Base-by-base conservation (phyloP, 2,329 filamentous ascomycete genomes). In the Dactylellina sp. region DNA sequence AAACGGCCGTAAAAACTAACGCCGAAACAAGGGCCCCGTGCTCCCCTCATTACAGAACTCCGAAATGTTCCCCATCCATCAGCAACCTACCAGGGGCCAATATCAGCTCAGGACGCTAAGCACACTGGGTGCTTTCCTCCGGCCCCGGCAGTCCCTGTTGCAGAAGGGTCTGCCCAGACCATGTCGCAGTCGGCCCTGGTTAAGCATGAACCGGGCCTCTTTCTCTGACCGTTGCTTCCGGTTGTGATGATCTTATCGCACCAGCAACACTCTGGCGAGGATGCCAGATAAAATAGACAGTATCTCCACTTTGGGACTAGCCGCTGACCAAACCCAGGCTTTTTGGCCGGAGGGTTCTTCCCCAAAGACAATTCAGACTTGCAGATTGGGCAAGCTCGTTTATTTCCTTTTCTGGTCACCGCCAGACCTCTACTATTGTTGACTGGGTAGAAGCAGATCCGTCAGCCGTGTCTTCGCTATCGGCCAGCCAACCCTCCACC, bases 371-470 rank as follows among this genome's bases (percentile, higher is more conserved):
- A 20, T 52, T 61, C 52, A 71, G 44, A 40, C 49, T 22, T 72
- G 68, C 68, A 68, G 42, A 37, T 22, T 55, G 37, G 68, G 46
- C 5, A 55, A 24, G 20, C 40, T 42, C 2, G n/a, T 44, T n/a
- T 22, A 55, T 60, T 72, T 52, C 68, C 68, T 39, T 46, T 64
- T 72, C 40, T 72, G 68, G 68, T 72, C 68, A 72, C 68, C 68
- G 68, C 68, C 60, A 46, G 46, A 16, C 14, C 52, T 65, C 53
- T 40, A 37, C 28, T 12, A 32, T 12, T 42, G 49, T 40, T 52
- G 25, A 25, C 25, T 59, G 59, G 52, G 22, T 56, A 71, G 39
- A 35, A 35, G 60, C 47, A 63, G 57, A 63, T 71, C 57, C 66
- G 66, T 37, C 52, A 59, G 60, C 66, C 66, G 60, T 64, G 49